These are phyloP conservation scores for Galerina marginata DNA, from an alignment of 768 basidiomycete species.

Conservation along the genomic window DNA sequence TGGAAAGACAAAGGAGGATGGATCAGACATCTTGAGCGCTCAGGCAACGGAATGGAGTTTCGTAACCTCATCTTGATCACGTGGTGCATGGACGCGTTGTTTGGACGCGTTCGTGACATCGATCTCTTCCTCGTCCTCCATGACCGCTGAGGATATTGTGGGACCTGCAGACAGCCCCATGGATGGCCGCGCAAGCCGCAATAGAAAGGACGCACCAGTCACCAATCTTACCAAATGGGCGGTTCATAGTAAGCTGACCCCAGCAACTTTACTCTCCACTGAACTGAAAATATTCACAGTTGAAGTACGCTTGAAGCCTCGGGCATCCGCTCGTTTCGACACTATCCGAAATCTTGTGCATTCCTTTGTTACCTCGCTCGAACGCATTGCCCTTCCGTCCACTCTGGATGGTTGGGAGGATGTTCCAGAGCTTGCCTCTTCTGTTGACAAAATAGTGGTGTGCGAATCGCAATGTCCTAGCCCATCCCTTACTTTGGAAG, in stretches of 20 bases:
- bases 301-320: conserved; percentile 78
- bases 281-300: conserved; percentile 48
- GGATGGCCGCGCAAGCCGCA: neutral
- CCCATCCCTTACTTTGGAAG: conserved; percentile 55
- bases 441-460: conserved; percentile 78
- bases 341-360: conserved; percentile 70
- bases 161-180: neutral
- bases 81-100: conserved; percentile 51
- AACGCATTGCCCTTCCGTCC: conserved; percentile 73
- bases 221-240: conserved; percentile 50
- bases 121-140: neutral
- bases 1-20: conserved; percentile 63
- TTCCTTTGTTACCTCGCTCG: conserved; percentile 60
- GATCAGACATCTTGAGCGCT: conserved; percentile 32
- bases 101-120: conserved; percentile 30
- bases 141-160: too few species aligned
- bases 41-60: neutral
- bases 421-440: conserved; percentile 67
- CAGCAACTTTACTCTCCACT: neutral
- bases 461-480: conserved; percentile 73
- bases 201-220: neutral
- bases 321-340: conserved; percentile 77
- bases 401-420: conserved; percentile 81
- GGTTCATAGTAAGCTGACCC: conserved; percentile 58
- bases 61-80: neutral